These are phyloP conservation scores for Emergomyces orientalis DNA, from an alignment of 2,329 filamentous ascomycete genomes.

Conservation along the genomic window DNA sequence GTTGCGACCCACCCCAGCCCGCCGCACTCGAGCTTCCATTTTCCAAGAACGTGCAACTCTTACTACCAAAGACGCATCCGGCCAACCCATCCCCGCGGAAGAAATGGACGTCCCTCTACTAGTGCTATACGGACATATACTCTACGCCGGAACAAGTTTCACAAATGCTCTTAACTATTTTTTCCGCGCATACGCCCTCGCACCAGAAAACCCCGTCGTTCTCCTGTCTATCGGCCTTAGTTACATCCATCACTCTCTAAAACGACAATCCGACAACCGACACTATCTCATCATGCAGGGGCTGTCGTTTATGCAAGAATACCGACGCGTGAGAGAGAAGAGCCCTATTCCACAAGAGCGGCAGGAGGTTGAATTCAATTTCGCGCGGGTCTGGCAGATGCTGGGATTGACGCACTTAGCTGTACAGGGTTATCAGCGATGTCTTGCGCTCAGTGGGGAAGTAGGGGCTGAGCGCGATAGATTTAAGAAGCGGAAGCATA, in stretches of 20 bases:
- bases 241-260: slow-evolving; percentile 82
- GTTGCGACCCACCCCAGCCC: slow-evolving; percentile 23
- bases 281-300: slow-evolving; percentile 83
- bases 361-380: slow-evolving; percentile 75
- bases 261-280: slow-evolving; percentile 79
- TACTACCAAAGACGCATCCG: slow-evolving; percentile 30
- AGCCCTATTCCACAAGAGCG: slow-evolving; percentile 38
- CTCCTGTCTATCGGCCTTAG: slow-evolving; percentile 72
- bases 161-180: slow-evolving; percentile 82
- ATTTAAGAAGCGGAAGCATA: slow-evolving; percentile 19
- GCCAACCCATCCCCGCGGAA: slow-evolving; percentile 28
- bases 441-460: slow-evolving; percentile 42
- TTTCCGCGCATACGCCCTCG: slow-evolving; percentile 62
- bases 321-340: slow-evolving; percentile 53
- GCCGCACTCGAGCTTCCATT: slow-evolving; percentile 32
- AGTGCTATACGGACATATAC: slow-evolving; percentile 81
- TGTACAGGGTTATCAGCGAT: slow-evolving; percentile 58
- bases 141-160: slow-evolving; percentile 76
- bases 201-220: slow-evolving; percentile 66
- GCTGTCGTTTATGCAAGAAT: slow-evolving; percentile 66
- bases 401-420: slow-evolving; percentile 66
- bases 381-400: slow-evolving; percentile 65
- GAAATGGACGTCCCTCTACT: slow-evolving; percentile 70
- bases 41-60: slow-evolving; percentile 37
- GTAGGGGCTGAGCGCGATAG: slow-evolving; percentile 30